Conservation (phyloP, 2,329 filamentous ascomycete species). For the Leptographium lundbergii region DNA sequence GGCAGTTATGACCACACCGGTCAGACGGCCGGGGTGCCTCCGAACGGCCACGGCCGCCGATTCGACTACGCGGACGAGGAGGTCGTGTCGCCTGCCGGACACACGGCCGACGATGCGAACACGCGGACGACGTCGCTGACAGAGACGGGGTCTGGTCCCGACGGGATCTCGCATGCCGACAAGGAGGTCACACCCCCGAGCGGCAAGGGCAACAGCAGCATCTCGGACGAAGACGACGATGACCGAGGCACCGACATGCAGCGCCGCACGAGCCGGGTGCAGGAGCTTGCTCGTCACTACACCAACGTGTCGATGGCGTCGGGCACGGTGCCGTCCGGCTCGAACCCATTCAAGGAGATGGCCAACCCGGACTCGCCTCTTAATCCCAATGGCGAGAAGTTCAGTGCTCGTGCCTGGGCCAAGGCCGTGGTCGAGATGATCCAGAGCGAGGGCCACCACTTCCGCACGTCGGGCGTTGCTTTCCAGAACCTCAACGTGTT, state of each 20-base stretch:
- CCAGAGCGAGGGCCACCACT: slow-evolving; percentile 37
- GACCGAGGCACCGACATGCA: slow-evolving; percentile 32
- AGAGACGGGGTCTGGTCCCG: slow-evolving; percentile 15
- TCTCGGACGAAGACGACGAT: slow-evolving; percentile 21
- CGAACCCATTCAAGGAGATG: slow-evolving; percentile 35
- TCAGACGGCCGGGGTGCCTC: slow-evolving; percentile 27
- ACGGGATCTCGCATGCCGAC: neutral
- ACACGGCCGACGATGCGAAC: slow-evolving; percentile 13
- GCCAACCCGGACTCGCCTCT: slow-evolving; percentile 29
- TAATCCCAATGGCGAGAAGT: slow-evolving; percentile 35
- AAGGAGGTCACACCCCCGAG: slow-evolving; percentile 4
- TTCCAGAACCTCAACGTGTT: slow-evolving; percentile 58
- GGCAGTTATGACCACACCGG: slow-evolving; percentile 37
- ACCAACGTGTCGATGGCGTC: slow-evolving; percentile 31
- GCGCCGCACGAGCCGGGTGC: slow-evolving; percentile 38
- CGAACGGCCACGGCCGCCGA: slow-evolving; percentile 14
- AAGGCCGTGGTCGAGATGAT: slow-evolving; percentile 43
- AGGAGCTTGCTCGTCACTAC: slow-evolving; percentile 42
- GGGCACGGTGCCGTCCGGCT: slow-evolving; percentile 14
- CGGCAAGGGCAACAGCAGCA: slow-evolving; percentile 17
- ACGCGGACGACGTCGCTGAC: slow-evolving; percentile 25
- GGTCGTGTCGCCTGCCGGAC: neutral
- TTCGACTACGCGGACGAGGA: slow-evolving; percentile 18
- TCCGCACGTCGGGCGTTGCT: slow-evolving; percentile 49
- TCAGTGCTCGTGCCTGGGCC: slow-evolving; percentile 44